Conservation (phyloP, 1,139 yeast species). For the Candida sp. region DNA sequence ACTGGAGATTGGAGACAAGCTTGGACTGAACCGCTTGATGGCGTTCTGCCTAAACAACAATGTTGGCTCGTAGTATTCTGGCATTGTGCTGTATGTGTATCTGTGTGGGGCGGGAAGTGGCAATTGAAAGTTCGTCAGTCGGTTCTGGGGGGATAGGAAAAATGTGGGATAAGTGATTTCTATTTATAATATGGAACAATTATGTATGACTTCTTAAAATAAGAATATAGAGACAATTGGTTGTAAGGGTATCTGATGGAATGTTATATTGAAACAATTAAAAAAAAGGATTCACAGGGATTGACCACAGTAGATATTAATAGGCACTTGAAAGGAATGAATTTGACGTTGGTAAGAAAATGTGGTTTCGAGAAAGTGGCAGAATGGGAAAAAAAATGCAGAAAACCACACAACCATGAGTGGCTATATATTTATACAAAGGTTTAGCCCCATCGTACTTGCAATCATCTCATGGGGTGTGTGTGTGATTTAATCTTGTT, state of each 20-base stretch:
- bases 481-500: background rate
- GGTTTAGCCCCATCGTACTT: background rate
- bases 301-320: background rate
- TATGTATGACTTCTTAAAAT: background rate
- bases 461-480: background rate
- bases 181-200: background rate
- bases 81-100: conserved; percentile 20
- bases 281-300: background rate
- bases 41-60: conserved; percentile 51
- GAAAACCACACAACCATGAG: background rate
- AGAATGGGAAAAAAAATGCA: no score
- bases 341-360: no score
- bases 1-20: conserved; percentile 34
- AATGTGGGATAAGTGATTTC: background rate
- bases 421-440: background rate
- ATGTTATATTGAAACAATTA: background rate
- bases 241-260: conserved; percentile 1
- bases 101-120: background rate
- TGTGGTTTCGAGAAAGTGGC: no score
- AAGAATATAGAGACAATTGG: background rate
- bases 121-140: background rate
- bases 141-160: background rate
- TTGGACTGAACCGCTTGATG: conserved; percentile 33
- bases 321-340: background rate
- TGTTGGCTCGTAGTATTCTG: conserved; percentile 48